A percentile compares a stretch with the other conserved stretches of the same genome.
Evolutionary conservation across 306 rosid genomes (phyloP).

Genomic region (Prunus armeniaca): DNA sequence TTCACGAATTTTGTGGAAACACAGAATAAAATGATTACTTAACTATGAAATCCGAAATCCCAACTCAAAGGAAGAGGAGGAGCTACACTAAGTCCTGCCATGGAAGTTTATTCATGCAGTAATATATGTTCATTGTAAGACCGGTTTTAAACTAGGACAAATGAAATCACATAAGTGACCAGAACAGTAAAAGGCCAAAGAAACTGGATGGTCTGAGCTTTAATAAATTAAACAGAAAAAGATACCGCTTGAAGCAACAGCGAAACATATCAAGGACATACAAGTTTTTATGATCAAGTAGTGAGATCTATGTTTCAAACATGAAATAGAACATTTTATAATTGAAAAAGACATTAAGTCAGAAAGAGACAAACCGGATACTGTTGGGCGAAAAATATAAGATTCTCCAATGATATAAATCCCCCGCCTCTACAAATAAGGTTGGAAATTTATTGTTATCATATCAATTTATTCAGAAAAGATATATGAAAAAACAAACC

Average conservation of each 20-base stretch:
- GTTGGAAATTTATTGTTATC: slow-evolving; percentile 13
- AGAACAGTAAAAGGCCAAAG: neutral
- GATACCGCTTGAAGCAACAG: neutral
- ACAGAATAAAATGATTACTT: neutral
- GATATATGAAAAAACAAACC: slow-evolving; percentile 7
- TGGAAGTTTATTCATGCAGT: neutral
- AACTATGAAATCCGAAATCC: neutral
- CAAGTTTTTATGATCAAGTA: neutral
- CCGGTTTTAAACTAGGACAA: neutral
- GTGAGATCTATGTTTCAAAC: neutral
- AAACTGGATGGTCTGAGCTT: neutral
- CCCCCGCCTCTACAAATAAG: slow-evolving; percentile 92
- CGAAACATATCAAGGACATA: neutral
- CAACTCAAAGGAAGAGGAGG: neutral
- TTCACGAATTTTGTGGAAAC: neutral
- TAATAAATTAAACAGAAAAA: neutral
- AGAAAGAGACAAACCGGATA: slow-evolving; percentile 70
- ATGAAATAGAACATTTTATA: neutral
- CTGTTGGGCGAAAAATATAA: slow-evolving; percentile 70
- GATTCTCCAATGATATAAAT: slow-evolving; percentile 87
- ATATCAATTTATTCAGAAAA: neutral
- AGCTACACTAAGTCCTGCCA: neutral
- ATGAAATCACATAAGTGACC: neutral
- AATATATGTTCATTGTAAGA: neutral
- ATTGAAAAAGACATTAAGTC: neutral